These are phyloP conservation scores for Pouteria glomerata DNA, from an alignment of 148 eudicot species.

Conservation along the genomic window DNA sequence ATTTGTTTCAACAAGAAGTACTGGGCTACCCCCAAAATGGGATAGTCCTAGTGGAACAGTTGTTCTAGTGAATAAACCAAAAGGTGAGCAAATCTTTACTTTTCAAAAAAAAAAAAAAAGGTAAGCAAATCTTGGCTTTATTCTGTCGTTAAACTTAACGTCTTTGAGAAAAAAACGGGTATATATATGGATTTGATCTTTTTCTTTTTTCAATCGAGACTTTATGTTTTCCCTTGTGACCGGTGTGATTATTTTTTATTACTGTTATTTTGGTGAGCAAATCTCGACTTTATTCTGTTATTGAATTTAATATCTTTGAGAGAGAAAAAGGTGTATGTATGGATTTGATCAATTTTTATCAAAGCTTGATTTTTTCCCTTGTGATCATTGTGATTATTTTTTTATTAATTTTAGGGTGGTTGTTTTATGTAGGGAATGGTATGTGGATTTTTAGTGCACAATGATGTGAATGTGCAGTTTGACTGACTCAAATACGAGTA, in stretches of 20 bases:
- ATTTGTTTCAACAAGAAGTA: constrained; percentile 67
- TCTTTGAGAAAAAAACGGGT: background rate
- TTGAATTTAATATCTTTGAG: too few species aligned
- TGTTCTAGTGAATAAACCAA: constrained; percentile 88
- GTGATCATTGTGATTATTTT: too few species aligned
- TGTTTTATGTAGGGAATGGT: background rate
- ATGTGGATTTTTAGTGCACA: background rate
- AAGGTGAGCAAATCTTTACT: constrained; percentile 41
- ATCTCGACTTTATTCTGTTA: too few species aligned
- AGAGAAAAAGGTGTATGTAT: too few species aligned
- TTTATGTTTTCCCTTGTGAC: background rate
- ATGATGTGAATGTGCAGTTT: background rate
- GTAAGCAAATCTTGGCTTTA: constrained; percentile 25
- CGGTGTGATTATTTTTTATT: background rate
- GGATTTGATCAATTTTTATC: too few species aligned
- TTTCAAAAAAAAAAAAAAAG: too few species aligned
- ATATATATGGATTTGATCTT: background rate
- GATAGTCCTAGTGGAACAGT: constrained; percentile 80
- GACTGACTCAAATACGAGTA: background rate
- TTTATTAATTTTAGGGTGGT: too few species aligned
- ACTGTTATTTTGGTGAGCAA: too few species aligned
- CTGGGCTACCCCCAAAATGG: constrained; percentile 79
- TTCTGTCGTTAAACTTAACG: background rate
- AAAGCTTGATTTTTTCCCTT: too few species aligned
- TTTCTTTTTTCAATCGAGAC: background rate